Percentiles rank a stretch among this genome's conserved stretches.
These are phyloP conservation scores for Berberis vulgaris DNA, from an alignment of 164 flowering plant species.

Conservation along the genomic window DNA sequence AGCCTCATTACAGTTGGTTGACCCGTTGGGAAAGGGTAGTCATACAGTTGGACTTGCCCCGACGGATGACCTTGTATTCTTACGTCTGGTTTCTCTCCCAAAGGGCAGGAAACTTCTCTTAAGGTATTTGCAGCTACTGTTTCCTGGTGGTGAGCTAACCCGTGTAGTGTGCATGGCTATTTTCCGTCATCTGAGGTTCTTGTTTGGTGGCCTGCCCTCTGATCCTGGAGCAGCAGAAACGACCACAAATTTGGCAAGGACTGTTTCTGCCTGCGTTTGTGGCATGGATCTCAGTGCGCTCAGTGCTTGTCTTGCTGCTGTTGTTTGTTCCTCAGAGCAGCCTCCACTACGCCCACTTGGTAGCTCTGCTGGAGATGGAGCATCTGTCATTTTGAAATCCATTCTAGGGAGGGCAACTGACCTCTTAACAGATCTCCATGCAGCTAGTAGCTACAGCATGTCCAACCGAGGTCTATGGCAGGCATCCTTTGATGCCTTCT, in stretches of 20 bases:
- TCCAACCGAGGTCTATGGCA: constrained; percentile 69
- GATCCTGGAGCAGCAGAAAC: constrained; percentile 55
- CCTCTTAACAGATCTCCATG: constrained; percentile 54
- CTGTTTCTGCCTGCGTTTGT: constrained; percentile 42
- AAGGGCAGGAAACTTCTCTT: constrained; percentile 78
- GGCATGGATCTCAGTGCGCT: constrained; percentile 81
- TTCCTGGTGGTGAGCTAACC: constrained; percentile 64
- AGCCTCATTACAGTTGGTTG: constrained; percentile 81
- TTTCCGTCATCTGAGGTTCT: constrained; percentile 81
- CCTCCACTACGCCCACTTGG: constrained; percentile 95
- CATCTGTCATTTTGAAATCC: constrained; percentile 57
- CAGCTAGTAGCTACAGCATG: constrained; percentile 36
- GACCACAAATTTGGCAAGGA: constrained; percentile 42
- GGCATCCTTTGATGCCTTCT: constrained; percentile 89
- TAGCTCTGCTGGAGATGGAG: constrained; percentile 84
- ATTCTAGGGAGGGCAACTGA: constrained; percentile 83
- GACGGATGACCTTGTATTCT: constrained; percentile 73
- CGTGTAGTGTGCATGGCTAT: constrained; percentile 89
- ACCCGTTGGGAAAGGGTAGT: constrained; percentile 65
- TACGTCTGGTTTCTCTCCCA: constrained; percentile 76
- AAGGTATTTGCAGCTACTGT: constrained; percentile 63
- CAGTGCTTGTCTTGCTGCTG: constrained; percentile 89
- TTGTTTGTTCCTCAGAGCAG: constrained; percentile 85
- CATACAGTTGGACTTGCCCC: constrained; percentile 36
- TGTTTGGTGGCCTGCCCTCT: constrained; percentile 67